Evolutionary conservation across 352 stramenopile species (phyloP).

Genomic region (Phytophthora multivora): DNA sequence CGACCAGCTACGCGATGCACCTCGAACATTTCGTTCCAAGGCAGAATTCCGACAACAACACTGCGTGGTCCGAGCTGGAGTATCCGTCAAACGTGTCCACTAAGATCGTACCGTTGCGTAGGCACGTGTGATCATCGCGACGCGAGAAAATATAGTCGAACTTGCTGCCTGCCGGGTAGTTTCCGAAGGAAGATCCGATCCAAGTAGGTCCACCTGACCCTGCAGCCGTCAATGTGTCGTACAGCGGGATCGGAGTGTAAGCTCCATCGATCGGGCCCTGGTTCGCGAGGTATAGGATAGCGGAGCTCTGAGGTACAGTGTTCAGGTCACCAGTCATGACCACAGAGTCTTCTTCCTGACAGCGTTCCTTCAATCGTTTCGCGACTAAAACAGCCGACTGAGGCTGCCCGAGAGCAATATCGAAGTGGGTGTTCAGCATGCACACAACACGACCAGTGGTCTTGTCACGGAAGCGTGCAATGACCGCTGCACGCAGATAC

Average conservation of each 20-base stretch:
- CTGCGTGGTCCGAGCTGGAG: constrained; percentile 68
- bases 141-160: constrained; percentile 77
- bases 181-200: constrained; percentile 63
- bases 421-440: constrained; percentile 83
- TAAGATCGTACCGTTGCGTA: constrained; percentile 49
- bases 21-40: constrained; percentile 42
- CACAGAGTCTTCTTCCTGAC: constrained; percentile 50
- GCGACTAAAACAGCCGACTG: constrained; percentile 62
- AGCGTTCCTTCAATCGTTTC: constrained; percentile 44
- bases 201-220: constrained; percentile 53
- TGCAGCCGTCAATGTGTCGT: constrained; percentile 59
- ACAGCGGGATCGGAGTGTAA: constrained; percentile 55
- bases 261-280: constrained; percentile 27
- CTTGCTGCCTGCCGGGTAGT: constrained; percentile 36
- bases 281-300: constrained; percentile 51
- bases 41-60: constrained; percentile 64
- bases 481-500: constrained; percentile 61
- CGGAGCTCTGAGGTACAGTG: constrained; percentile 29
- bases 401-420: constrained; percentile 58
- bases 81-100: constrained; percentile 53
- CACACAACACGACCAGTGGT: constrained; percentile 39
- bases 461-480: constrained; percentile 60
- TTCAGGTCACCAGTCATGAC: constrained; percentile 82
- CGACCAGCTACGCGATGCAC: constrained; percentile 30
- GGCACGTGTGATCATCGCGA: constrained; percentile 47